A percentile compares a stretch with the other conserved stretches of the same genome.
Evolutionary conservation across 1,284 basidiomycete genomes (phyloP).

Genomic region (Sporisorium reilianum): DNA sequence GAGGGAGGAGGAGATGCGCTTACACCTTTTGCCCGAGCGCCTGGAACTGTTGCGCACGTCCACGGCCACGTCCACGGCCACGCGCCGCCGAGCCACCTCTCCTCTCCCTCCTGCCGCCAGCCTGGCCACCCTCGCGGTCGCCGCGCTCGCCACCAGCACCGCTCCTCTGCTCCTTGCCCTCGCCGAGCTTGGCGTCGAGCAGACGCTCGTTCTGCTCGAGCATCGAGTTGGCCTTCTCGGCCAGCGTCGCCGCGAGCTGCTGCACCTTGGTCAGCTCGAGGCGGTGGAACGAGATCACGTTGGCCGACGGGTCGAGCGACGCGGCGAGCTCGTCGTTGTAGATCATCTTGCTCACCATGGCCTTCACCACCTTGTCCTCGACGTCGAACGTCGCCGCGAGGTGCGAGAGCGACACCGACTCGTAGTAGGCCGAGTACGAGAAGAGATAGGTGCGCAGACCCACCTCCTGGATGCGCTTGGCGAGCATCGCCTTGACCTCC

Average conservation of each 20-base stretch:
- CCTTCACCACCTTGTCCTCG: conserved; percentile 82
- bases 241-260: conserved; percentile 73
- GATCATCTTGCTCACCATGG: conserved; percentile 97
- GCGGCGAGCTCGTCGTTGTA: conserved; percentile 96
- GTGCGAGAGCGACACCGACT: conserved; percentile 85
- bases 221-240: conserved; percentile 86
- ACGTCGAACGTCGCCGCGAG: conserved; percentile 90
- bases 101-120: conserved; percentile 56
- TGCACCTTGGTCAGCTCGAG: conserved; percentile 77
- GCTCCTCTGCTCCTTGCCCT: conserved; percentile 52
- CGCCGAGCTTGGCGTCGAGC: conserved; percentile 87
- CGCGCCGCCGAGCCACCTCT: conserved; percentile 58
- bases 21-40: conserved; percentile 62
- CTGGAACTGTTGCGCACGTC: conserved; percentile 63
- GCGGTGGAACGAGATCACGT: conserved; percentile 89
- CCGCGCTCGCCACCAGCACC: conserved; percentile 43
- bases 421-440: conserved; percentile 96
- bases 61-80: conserved; percentile 62
- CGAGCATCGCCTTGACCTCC: conserved; percentile 92
- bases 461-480: conserved; percentile 97
- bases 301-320: conserved; percentile 86
- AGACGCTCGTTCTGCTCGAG: conserved; percentile 97
- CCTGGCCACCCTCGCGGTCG: conserved; percentile 51
- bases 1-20: background rate
- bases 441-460: conserved; percentile 96